phyloP scores from a whole-genome alignment of 345 rosid species.

The Eucalyptus cladocalyx region DNA sequence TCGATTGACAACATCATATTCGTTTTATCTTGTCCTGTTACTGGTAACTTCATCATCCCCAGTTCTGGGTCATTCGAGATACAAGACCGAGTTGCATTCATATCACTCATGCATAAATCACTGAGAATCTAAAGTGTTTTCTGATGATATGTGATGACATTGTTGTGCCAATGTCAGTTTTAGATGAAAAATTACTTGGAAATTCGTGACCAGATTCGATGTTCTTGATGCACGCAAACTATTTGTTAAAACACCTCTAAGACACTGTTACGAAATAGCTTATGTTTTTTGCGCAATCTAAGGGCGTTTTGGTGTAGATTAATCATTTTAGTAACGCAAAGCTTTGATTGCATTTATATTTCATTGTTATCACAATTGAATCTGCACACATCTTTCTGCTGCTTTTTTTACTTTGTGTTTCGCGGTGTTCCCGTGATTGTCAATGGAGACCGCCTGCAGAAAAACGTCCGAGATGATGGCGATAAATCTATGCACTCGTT shows the following conservation, averaged over 20 bases:
- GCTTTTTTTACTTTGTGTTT: not conserved
- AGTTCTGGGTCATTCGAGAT: not conserved
- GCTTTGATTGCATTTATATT: not conserved
- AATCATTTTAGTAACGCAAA: not conserved
- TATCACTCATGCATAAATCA: not conserved
- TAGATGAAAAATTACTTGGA: not conserved
- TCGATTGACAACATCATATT: not conserved
- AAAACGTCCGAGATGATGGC: not conserved
- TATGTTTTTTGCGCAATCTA: not conserved
- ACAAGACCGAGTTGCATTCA: not conserved
- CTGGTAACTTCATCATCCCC: too few relatives aligned
- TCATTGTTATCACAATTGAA: not conserved
- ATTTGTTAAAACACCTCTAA: not conserved
- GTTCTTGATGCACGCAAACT: not conserved
- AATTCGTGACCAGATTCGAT: not conserved
- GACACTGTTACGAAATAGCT: not conserved
- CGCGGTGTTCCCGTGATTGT: fast-evolving
- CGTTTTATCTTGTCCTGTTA: not conserved
- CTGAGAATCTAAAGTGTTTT: not conserved
- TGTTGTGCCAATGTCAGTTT: not conserved
- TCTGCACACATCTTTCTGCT: not conserved
- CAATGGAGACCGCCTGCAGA: not conserved
- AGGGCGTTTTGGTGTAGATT: not conserved
- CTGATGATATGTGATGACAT: not conserved
- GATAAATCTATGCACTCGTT: not conserved